These are phyloP conservation scores for Gnomoniopsis smithogilvyi DNA, from an alignment of 2,329 filamentous ascomycete species.

Conservation along the genomic window DNA sequence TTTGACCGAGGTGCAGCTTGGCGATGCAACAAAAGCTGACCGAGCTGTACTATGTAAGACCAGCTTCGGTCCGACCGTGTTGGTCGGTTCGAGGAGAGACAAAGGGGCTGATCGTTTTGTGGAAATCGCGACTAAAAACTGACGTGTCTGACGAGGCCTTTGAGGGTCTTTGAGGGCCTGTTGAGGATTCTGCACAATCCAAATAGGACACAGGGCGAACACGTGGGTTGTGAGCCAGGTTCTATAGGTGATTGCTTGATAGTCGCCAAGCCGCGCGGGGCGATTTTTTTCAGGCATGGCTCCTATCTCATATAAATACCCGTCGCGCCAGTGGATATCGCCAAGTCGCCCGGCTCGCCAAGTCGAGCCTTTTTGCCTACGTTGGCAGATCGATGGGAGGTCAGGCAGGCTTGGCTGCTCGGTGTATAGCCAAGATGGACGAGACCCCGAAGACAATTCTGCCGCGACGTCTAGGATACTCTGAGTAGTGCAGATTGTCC, in stretches of 20 bases:
- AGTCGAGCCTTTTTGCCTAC: neutral
- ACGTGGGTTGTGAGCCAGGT: constrained; percentile 5
- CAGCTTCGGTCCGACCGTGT: neutral
- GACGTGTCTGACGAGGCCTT: too few relatives aligned
- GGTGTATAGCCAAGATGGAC: constrained; percentile 2
- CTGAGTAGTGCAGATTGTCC: too few relatives aligned
- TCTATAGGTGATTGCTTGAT: constrained; percentile 7
- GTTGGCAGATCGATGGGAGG: neutral
- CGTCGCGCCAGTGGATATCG: neutral
- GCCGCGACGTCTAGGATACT: neutral
- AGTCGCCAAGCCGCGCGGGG: constrained; percentile 10
- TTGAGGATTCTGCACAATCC: too few relatives aligned
- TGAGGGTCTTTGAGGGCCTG: too few relatives aligned
- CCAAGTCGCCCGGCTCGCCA: constrained; percentile 6
- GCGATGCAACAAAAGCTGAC: neutral
- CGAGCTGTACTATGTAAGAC: neutral
- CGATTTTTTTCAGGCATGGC: constrained; percentile 1
- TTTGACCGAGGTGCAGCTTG: neutral
- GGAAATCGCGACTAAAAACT: too few relatives aligned
- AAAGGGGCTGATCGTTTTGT: neutral
- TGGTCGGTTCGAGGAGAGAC: neutral
- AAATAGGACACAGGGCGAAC: neutral
- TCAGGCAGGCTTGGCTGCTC: constrained; percentile 8
- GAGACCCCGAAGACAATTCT: neutral
- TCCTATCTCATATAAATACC: constrained; percentile 7